Conservation (phyloP, 306 rosid species). For the Vigna trinervia region DNA sequence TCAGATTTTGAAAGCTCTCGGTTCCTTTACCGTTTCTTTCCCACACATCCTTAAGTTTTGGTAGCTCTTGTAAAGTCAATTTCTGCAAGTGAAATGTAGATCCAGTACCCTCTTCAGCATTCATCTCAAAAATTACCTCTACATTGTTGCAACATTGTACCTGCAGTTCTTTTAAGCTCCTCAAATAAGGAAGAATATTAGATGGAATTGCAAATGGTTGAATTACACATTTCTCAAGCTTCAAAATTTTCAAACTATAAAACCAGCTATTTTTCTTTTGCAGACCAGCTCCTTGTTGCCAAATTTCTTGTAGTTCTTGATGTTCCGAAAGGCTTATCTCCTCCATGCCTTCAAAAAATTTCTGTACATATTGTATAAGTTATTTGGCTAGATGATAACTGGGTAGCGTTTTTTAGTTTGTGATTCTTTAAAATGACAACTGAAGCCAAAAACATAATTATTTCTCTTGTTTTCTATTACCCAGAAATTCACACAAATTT, state of each 20-base stretch:
- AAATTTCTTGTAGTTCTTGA: background rate
- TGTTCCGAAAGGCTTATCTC: background rate
- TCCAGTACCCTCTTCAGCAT: background rate
- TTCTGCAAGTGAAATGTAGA: constrained; percentile 5
- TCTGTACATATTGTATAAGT: constrained; percentile 18
- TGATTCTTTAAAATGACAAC: no score
- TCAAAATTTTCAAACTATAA: constrained; percentile 20
- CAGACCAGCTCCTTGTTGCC: no score
- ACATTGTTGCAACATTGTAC: background rate
- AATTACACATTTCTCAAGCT: background rate
- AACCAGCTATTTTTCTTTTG: no score
- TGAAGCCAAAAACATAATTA: no score
- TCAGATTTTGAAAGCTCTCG: constrained; percentile 13
- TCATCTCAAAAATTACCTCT: constrained; percentile 1
- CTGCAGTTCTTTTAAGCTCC: constrained; percentile 20
- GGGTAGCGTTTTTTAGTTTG: no score
- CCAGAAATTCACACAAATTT: no score
- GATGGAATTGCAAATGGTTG: constrained; percentile 17
- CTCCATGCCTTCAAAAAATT: constrained; percentile 15
- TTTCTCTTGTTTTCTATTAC: no score
- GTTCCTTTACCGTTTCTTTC: background rate
- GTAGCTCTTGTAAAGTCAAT: background rate
- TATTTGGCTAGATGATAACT: no score
- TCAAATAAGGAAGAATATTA: constrained; percentile 20
- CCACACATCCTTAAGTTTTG: background rate